Evolutionary conservation across 2,329 filamentous ascomycete species (phyloP), one percentile per base, ranked within the genome.

Genomic region (Beauveria caledonica): DNA sequence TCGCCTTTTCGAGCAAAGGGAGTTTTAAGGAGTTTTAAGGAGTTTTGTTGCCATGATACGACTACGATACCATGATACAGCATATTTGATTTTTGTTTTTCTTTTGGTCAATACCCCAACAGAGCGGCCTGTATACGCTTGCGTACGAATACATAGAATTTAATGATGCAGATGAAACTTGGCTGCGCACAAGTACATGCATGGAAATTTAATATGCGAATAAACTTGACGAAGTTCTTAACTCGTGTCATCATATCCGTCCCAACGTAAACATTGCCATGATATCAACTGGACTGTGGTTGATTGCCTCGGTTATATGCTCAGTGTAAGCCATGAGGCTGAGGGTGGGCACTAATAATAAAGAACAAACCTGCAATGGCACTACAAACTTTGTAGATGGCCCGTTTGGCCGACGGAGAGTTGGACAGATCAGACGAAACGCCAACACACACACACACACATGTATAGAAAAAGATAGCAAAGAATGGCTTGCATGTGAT

Each of bases 1-100:
- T n/a, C n/a, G n/a, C n/a, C n/a, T n/a, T n/a, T 39, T 36, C 36
- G 19, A 8, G 21, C 15, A 50, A 49, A 40, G 10, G 33, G 55
- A 11, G 33, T 40, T 50, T 58, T 4, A 1, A 2, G 42, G 19
- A 21, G 25, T 45, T 36, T n/a, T n/a, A n/a, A n/a, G n/a, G n/a
- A n/a, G n/a, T 21, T 19, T 49, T 57, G 5, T 39, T 57, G 19
- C 44, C 44, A 39, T 57, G 54, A 8, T 39, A 57, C 54, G 54
- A 57, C 54, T 57, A 57, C 27, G 44, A 57, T 57, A 57, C 54
- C 54, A 57, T 49, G 29, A 57, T 21, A 40, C 27, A 49, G 45
- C 54, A 40, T 13, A 39, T 21, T 40, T 40, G 45, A 36, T 36
- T 36, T 19, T 23, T 40, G 3, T 13, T 21, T 29, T 21, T 27